Percentiles rank a stretch among this genome's conserved stretches.
Conservation (phyloP, 1,284 basidiomycete genomes). For the Malassezia yamatoensis region DNA sequence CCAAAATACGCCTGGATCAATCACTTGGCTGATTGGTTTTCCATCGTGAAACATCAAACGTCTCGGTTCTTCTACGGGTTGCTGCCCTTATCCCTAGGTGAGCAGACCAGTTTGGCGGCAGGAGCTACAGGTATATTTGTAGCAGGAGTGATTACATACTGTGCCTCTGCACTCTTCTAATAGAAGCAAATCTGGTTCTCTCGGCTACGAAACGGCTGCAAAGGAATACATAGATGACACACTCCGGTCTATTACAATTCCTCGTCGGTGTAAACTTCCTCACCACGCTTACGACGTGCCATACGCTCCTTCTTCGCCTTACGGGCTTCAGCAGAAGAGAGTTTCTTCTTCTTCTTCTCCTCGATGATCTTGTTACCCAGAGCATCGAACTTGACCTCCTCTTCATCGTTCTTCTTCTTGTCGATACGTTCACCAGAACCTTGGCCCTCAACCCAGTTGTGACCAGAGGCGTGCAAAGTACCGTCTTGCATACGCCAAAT, state of each 20-base stretch:
- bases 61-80: not conserved
- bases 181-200: not conserved
- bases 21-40: not conserved
- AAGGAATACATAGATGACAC: not conserved
- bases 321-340: constrained; percentile 21
- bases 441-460: constrained; percentile 78
- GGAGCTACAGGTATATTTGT: constrained; percentile 4
- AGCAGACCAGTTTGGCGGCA: constrained; percentile 1
- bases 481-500: constrained; percentile 45
- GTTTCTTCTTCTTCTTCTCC: constrained; percentile 38
- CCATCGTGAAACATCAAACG: not conserved
- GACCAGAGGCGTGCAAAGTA: constrained; percentile 54
- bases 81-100: constrained; percentile 2
- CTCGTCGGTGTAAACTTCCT: constrained; percentile 30
- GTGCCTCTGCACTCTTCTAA: not conserved
- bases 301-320: constrained; percentile 35
- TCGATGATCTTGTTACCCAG: constrained; percentile 37
- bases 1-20: not conserved
- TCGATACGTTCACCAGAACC: constrained; percentile 40
- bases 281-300: constrained; percentile 29
- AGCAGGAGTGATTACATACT: constrained; percentile 2
- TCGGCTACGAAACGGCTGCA: too few species aligned
- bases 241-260: constrained; percentile 17
- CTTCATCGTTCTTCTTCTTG: constrained; percentile 36
- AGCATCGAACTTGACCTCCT: constrained; percentile 36